Conservation (phyloP, 208 protist species). For the Trypanosoma caninum region DNA sequence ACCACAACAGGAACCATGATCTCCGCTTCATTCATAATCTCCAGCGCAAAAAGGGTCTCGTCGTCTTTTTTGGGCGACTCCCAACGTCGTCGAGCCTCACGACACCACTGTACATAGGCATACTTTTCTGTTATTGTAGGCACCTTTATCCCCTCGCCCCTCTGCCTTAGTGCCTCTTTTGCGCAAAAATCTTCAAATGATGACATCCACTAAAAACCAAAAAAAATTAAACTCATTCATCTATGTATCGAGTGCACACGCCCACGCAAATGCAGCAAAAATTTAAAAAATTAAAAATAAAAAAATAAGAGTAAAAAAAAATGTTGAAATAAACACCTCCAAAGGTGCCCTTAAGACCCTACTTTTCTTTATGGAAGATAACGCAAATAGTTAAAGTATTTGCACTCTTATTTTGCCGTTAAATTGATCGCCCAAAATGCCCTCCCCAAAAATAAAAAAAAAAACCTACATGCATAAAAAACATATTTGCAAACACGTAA, state of each 20-base stretch:
- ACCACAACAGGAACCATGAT: conserved; percentile 2
- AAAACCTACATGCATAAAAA: no score
- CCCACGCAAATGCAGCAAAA: neutral
- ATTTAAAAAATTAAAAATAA: conserved; percentile 3
- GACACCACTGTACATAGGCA: conserved; percentile 36
- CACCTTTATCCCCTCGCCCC: conserved; percentile 21
- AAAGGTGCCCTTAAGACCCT: no score
- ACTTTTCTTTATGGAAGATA: no score
- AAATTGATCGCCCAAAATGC: no score
- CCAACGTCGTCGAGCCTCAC: conserved; percentile 28
- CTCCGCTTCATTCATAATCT: neutral
- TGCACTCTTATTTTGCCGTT: no score
- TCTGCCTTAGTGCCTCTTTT: conserved; percentile 30
- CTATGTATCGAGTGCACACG: neutral
- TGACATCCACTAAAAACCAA: conserved; percentile 27
- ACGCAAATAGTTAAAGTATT: no score
- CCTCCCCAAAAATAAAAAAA: no score
- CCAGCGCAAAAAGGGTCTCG: neutral
- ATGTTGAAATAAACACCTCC: neutral
- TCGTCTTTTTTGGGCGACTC: neutral
- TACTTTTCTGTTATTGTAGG: conserved; percentile 26
- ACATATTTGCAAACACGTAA: no score
- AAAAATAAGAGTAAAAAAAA: neutral
- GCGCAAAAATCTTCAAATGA: conserved; percentile 44
- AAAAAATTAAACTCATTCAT: conserved; percentile 12